Conservation (phyloP, 805 yeast genomes). For the Wickerhamiella australiensis region DNA sequence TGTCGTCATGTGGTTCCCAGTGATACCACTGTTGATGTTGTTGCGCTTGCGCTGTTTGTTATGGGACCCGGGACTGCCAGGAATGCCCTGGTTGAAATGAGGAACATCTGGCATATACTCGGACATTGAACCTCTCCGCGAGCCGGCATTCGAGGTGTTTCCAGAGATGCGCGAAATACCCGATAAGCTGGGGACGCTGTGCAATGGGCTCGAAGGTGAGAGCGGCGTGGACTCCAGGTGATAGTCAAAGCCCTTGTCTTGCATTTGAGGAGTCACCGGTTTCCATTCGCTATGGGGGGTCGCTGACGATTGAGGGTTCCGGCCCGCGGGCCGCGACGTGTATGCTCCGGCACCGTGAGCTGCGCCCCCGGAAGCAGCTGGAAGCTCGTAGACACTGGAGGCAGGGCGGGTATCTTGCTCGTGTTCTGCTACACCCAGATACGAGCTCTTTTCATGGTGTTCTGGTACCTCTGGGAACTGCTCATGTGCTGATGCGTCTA, state of each 20-base stretch:
- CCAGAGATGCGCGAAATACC: neutral
- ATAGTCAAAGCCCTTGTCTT: neutral
- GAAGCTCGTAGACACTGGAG: neutral
- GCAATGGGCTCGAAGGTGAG: constrained; percentile 4
- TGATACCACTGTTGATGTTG: neutral
- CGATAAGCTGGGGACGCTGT: constrained; percentile 2
- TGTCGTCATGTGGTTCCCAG: neutral
- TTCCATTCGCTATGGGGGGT: neutral
- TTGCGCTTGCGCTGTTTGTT: neutral
- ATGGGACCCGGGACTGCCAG: constrained; percentile 3
- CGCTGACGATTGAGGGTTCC: neutral
- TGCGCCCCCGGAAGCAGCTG: no score
- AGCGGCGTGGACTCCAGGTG: constrained; percentile 1
- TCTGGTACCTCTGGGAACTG: neutral
- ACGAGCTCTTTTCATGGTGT: neutral
- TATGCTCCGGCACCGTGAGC: neutral
- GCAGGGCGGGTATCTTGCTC: neutral
- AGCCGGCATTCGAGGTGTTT: neutral
- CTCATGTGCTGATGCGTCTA: neutral
- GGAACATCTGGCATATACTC: constrained; percentile 10
- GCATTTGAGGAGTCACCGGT: constrained; percentile 6
- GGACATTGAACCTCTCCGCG: constrained; percentile 3
- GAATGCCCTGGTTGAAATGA: neutral
- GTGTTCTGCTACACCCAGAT: neutral
- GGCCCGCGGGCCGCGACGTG: neutral